phyloP scores from a whole-genome alignment of 2,329 filamentous ascomycete genomes.

The Aspergillus aculeatinus region DNA sequence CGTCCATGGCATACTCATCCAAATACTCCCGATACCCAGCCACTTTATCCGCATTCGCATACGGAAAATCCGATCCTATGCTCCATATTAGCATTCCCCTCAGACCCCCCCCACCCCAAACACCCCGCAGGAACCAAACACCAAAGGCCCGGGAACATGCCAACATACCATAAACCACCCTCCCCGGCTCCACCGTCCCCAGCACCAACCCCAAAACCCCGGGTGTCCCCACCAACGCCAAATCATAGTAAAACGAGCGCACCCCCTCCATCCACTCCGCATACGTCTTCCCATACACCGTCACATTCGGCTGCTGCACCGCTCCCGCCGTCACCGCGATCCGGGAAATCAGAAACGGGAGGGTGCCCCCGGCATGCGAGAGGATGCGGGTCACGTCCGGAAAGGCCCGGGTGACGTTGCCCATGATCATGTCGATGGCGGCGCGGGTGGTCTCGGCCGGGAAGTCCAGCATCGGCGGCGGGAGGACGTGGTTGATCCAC shows the following conservation, averaged over 20 bases:
- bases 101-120: too few relatives aligned
- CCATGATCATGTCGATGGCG: slow-evolving; percentile 45
- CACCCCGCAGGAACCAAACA: too few relatives aligned
- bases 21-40: slow-evolving; percentile 3
- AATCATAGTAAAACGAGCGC: slow-evolving; percentile 30
- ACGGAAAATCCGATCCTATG: slow-evolving; percentile 5
- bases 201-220: slow-evolving; percentile 1
- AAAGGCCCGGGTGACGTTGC: slow-evolving; percentile 29
- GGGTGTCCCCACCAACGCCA: slow-evolving; percentile 21
- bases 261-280: slow-evolving; percentile 16
- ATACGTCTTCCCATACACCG: slow-evolving; percentile 13
- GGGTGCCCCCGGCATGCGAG: slow-evolving; percentile 48
- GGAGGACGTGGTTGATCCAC: too few relatives aligned
- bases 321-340: slow-evolving; percentile 17
- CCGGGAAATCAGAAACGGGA: slow-evolving; percentile 44
- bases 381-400: slow-evolving; percentile 49
- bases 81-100: not conserved
- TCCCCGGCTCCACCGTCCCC: slow-evolving; percentile 1
- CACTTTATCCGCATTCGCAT: slow-evolving; percentile 3
- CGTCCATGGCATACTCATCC: not conserved
- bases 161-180: slow-evolving; percentile 4
- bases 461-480: slow-evolving; percentile 41
- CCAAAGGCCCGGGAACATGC: too few relatives aligned
- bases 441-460: slow-evolving; percentile 49
- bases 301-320: not conserved